A percentile compares a stretch with the other conserved stretches of the same genome.
Conservation (phyloP, 371 early-diverging fungal species). For the Dipsacomyces acuminosporus region DNA sequence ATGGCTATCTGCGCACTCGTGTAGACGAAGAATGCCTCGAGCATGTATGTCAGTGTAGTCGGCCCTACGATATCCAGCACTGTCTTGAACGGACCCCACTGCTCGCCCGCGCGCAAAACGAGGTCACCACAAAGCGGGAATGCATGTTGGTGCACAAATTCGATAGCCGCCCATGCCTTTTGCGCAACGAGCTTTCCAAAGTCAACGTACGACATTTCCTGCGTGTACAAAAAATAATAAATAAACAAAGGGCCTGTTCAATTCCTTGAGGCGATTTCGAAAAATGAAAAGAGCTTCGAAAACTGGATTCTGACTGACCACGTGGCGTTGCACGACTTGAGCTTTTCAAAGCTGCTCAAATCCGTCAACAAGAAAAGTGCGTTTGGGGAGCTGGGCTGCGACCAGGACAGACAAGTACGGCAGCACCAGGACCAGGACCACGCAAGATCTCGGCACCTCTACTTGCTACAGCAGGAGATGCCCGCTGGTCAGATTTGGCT, state of each 20-base stretch:
- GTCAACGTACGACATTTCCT: conserved; percentile 20
- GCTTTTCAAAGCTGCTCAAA: no score
- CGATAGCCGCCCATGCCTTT: conserved; percentile 1
- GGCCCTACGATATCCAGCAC: conserved; percentile 14
- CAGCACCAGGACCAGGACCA: no score
- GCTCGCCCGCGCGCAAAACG: conserved; percentile 10
- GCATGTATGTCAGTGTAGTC: conserved; percentile 4
- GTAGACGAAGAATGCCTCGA: conserved; percentile 18
- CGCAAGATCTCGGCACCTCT: no score
- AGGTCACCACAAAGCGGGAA: conserved; percentile 21
- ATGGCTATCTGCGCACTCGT: conserved; percentile 1
- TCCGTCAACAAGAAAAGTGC: no score
- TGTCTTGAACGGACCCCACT: conserved; percentile 23
- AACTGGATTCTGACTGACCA: no score
- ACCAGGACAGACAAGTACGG: no score
- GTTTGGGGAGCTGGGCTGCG: no score
- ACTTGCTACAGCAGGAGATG: no score
- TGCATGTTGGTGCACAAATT: conserved; percentile 15
- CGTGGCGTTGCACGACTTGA: no score
- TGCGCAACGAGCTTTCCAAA: conserved; percentile 12
- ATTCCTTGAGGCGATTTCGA: no score
- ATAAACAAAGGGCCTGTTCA: no score
- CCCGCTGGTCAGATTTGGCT: no score
- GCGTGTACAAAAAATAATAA: background rate
- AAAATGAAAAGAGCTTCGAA: conserved; percentile 1